phyloP scores from a whole-genome alignment of 192 early-diverging fungal species.

The Dissophora ornata region DNA sequence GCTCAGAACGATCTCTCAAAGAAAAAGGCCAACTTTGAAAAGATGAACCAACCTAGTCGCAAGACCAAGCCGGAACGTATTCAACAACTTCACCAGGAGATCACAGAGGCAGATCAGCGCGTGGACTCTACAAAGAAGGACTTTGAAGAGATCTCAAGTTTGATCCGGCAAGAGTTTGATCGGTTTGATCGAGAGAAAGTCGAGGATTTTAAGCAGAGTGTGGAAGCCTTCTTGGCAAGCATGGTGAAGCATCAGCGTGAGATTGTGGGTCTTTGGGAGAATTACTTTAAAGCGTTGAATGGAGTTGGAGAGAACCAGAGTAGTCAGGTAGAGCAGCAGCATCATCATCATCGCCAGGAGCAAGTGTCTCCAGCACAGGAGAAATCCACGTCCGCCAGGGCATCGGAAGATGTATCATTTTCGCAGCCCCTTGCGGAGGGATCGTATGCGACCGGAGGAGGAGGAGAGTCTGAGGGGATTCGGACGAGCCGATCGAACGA shows the following conservation, averaged over 20 bases:
- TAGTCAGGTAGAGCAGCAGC: slow-evolving; percentile 12
- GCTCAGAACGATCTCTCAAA: slow-evolving; percentile 76
- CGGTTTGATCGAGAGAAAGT: slow-evolving; percentile 84
- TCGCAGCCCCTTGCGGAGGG: not conserved
- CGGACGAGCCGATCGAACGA: slow-evolving; percentile 22
- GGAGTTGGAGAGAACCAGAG: slow-evolving; percentile 20
- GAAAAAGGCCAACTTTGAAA: slow-evolving; percentile 74
- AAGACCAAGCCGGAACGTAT: slow-evolving; percentile 33
- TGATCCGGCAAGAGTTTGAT: slow-evolving; percentile 79
- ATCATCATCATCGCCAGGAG: slow-evolving; percentile 1
- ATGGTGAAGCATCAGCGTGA: slow-evolving; percentile 86
- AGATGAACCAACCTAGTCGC: slow-evolving; percentile 57
- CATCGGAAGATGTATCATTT: not conserved
- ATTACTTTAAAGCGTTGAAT: slow-evolving; percentile 47
- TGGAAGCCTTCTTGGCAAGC: slow-evolving; percentile 77
- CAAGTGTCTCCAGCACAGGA: not conserved
- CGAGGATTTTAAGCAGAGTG: slow-evolving; percentile 79
- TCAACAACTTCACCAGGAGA: slow-evolving; percentile 30
- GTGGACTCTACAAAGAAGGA: slow-evolving; percentile 67
- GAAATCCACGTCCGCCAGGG: not conserved
- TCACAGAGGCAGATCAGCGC: slow-evolving; percentile 55
- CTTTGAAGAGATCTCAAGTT: slow-evolving; percentile 79
- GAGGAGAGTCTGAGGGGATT: not conserved
- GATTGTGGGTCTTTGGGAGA: slow-evolving; percentile 60
- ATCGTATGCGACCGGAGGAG: not conserved